Evolutionary conservation across 2,329 filamentous ascomycete species (phyloP).

Genomic region (Monosporascus sp.): DNA sequence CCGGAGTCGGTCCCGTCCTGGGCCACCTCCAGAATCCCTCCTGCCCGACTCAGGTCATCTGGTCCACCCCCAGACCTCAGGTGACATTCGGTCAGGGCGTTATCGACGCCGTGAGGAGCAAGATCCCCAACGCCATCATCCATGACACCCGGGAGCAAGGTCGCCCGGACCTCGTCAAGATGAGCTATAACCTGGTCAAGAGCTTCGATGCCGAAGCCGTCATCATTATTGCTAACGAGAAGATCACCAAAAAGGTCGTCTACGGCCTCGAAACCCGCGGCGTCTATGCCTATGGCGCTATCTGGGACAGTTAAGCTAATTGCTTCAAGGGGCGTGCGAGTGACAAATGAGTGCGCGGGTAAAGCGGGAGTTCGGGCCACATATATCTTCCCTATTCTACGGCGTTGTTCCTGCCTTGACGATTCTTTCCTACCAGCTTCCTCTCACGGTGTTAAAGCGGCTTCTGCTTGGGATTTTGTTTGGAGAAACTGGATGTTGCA

Average conservation of each 20-base stretch:
- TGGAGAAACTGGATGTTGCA: no score
- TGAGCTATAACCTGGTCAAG: constrained; percentile 48
- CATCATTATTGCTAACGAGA: constrained; percentile 67
- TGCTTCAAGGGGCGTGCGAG: no score
- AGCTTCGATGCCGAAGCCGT: constrained; percentile 62
- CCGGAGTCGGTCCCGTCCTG: constrained; percentile 66
- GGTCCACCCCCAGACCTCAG: constrained; percentile 59
- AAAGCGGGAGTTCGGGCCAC: no score
- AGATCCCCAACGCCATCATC: constrained; percentile 59
- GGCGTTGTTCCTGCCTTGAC: no score
- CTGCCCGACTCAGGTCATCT: constrained; percentile 54
- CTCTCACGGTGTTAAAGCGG: no score
- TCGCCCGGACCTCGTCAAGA: constrained; percentile 49
- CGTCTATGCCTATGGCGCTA: constrained; percentile 64
- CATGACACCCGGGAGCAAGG: constrained; percentile 59
- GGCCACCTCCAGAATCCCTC: constrained; percentile 50
- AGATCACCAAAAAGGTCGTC: constrained; percentile 62
- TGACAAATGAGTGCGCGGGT: no score
- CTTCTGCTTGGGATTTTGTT: no score
- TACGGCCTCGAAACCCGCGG: constrained; percentile 63
- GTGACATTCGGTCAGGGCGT: constrained; percentile 58
- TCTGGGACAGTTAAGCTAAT: constrained; percentile 36
- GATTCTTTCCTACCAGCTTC: no score
- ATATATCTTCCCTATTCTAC: no score
- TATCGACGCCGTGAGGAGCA: constrained; percentile 47